Evolutionary conservation across 2,329 filamentous ascomycete genomes (phyloP), one percentile per base, ranked within the genome.

Genomic region (Dendryphion nanum): DNA sequence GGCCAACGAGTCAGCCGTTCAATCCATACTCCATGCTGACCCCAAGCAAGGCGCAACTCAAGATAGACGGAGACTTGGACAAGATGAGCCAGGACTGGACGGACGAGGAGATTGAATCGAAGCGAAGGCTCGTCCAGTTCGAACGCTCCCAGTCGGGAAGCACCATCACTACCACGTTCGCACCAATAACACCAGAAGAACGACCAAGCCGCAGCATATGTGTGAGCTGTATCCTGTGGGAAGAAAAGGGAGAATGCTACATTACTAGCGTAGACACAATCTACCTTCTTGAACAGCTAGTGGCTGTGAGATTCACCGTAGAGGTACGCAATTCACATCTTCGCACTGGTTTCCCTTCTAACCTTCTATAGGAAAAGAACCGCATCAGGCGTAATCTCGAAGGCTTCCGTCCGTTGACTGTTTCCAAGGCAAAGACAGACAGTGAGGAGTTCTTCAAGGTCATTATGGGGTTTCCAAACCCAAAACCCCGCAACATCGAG

Each of bases 391-490:
- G 93, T 47, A 98, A 98, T 59, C 75, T 98, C 21, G 93, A 98
- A 64, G 90, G 90, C 0, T 97, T 95, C 72, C 83, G 88, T 23
- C 93, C 93, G 1, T 70, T 89, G 48, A 98, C 93, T 0, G 89
- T 98, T 14, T 95, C 89, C 52, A 98, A 98, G 68, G 82, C 83
- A 41, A 95, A 95, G 69, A 61, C 82, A 1, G 91, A 97, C 42
- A 95, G 87, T 62, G 91, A 97, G 64, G 89, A 94, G 38, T 97
- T 97, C 67, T 97, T 97, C 81, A 96, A 96, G 72, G 78, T 96
- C 55, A 97, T 98, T 69, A 98, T 98, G 93, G 88, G 82, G 2
- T 97, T 97, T 61, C 89, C 89, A 10, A 87, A 85, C 44, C 93
- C 93, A 2, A 97, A 97, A 69, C 93, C 93, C 14, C 79, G 93